A percentile compares a stretch with the other conserved stretches of the same genome.
phyloP scores from a whole-genome alignment of 768 basidiomycete genomes.

The Mycena polygramma region DNA sequence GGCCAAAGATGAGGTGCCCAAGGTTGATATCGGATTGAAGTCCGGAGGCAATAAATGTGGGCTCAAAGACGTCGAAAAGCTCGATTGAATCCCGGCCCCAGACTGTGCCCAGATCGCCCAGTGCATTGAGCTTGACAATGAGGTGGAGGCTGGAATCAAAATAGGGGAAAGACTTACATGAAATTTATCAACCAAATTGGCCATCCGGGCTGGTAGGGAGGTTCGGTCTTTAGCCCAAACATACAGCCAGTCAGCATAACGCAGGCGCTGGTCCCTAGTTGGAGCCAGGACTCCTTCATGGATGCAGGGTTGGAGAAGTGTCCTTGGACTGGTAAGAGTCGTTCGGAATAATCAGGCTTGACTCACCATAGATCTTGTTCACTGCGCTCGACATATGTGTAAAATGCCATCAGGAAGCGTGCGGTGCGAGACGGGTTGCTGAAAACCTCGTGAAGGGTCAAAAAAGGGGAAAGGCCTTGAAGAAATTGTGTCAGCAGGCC shows the following conservation, averaged over 20 bases:
- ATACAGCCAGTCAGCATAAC: conserved; percentile 40
- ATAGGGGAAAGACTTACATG: conserved; percentile 19
- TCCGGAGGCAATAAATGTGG: conserved; percentile 9
- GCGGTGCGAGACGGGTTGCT: conserved; percentile 39
- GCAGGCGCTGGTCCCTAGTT: conserved; percentile 27
- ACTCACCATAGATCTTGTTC: conserved; percentile 29
- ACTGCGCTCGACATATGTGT: conserved; percentile 26
- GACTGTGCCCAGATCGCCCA: background rate
- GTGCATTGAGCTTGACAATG: background rate
- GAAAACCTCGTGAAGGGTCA: conserved; percentile 40
- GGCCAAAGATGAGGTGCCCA: background rate
- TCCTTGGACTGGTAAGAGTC: background rate
- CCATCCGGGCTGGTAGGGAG: conserved; percentile 16
- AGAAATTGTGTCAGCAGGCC: background rate
- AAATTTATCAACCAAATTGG: conserved; percentile 32
- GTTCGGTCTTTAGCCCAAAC: conserved; percentile 37
- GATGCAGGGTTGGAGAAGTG: conserved; percentile 6
- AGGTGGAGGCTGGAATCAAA: background rate
- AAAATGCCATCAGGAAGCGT: conserved; percentile 39
- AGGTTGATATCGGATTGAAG: background rate
- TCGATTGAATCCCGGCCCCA: background rate
- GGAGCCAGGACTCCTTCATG: conserved; percentile 29
- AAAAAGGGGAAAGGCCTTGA: conserved; percentile 37
- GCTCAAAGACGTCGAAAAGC: conserved; percentile 36
- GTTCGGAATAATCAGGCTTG: background rate